phyloP scores from a whole-genome alignment of 2,329 filamentous ascomycete species.

The Reticulascus tulasneorum region DNA sequence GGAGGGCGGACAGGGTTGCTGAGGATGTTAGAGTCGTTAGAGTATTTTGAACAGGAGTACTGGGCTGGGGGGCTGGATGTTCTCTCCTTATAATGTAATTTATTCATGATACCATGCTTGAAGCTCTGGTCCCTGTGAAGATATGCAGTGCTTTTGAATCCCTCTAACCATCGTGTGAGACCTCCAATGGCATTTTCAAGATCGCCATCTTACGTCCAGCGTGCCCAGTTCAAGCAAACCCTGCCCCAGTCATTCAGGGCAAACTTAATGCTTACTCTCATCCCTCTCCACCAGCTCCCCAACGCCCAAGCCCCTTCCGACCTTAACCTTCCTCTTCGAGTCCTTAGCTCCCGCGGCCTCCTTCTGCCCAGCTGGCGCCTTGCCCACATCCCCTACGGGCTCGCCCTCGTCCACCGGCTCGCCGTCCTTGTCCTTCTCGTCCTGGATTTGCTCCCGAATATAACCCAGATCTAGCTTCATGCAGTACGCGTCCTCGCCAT shows the following conservation, averaged over 20 bases:
- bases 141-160: no score
- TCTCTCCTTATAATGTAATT: no score
- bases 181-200: no score
- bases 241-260: neutral
- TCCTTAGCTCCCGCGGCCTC: conserved; percentile 32
- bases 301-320: conserved; percentile 76
- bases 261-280: conserved; percentile 47
- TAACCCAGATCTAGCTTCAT: conserved; percentile 83
- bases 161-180: no score
- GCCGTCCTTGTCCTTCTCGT: conserved; percentile 36
- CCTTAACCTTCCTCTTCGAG: conserved; percentile 78
- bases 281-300: conserved; percentile 72
- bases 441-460: conserved; percentile 47
- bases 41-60: no score
- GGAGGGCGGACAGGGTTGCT: conserved; percentile 3
- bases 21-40: no score
- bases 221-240: no score
- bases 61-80: no score
- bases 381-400: conserved; percentile 63
- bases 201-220: no score
- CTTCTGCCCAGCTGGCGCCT: conserved; percentile 34
- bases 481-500: conserved; percentile 91
- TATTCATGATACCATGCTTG: no score
- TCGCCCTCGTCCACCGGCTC: conserved; percentile 59
- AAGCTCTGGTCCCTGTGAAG: no score